These are phyloP conservation scores for Acacia pycnantha DNA, from an alignment of 331 rosid species.

Conservation along the genomic window DNA sequence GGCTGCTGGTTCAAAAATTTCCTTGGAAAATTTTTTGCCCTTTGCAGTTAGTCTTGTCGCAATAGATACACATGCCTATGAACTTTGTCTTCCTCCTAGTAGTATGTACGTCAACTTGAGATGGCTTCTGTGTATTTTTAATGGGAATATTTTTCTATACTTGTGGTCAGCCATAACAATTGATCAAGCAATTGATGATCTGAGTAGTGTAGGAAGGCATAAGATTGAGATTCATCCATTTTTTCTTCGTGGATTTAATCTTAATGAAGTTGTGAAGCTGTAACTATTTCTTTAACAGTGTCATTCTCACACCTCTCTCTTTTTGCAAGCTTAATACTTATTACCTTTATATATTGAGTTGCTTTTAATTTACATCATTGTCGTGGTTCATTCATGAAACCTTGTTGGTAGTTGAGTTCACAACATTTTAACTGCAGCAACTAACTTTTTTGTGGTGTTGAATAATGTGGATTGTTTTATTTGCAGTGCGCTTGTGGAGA, in stretches of 20 bases:
- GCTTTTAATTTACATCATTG: not conserved
- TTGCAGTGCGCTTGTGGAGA: no score
- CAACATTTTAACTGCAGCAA: not conserved
- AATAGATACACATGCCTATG: not conserved
- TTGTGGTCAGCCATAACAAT: conserved; percentile 11
- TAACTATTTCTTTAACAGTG: not conserved
- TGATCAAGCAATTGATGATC: conserved; percentile 4
- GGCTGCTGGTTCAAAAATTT: conserved; percentile 58
- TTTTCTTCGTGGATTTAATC: not conserved
- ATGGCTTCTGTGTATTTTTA: not conserved
- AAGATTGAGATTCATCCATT: conserved; percentile 9
- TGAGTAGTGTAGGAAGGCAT: not conserved
- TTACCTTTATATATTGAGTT: conserved; percentile 1
- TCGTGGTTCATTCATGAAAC: conserved; percentile 24
- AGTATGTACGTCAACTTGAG: not conserved
- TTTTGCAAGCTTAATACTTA: conserved; percentile 7
- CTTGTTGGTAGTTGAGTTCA: not conserved
- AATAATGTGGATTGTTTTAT: no score
- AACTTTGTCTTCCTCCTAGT: not conserved
- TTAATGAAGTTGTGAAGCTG: not conserved
- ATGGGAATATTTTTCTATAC: not conserved
- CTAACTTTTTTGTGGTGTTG: no score
- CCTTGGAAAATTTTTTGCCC: not conserved
- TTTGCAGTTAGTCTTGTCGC: conserved; percentile 2
- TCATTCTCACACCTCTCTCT: conserved; percentile 4